Evolutionary conservation across 768 basidiomycete genomes (phyloP).

Genomic region (Termitomyces sp.): DNA sequence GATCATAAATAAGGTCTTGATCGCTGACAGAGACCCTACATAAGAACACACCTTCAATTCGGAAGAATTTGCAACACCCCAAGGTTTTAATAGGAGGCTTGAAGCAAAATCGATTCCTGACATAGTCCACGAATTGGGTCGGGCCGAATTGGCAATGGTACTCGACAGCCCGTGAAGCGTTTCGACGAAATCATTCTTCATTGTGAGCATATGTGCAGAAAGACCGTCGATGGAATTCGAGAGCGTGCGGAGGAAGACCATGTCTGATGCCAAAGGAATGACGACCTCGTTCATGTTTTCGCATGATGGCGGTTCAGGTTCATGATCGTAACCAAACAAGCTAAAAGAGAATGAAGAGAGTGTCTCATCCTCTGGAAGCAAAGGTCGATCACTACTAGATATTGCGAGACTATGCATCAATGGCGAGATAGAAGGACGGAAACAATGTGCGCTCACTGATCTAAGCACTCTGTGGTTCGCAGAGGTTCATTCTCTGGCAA

Average conservation of each 20-base stretch:
- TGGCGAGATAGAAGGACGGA: not conserved
- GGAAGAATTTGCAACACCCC: slow-evolving; percentile 17
- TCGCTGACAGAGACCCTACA: no score
- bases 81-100: slow-evolving; percentile 27
- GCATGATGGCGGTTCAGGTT: not conserved
- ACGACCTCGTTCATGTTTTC: slow-evolving; percentile 43
- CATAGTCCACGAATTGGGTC: slow-evolving; percentile 36
- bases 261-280: slow-evolving; percentile 76
- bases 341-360: not conserved
- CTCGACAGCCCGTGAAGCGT: slow-evolving; percentile 31
- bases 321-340: not conserved
- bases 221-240: slow-evolving; percentile 51
- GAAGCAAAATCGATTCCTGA: slow-evolving; percentile 41
- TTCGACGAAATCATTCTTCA: slow-evolving; percentile 46
- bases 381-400: not conserved
- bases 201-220: slow-evolving; percentile 37
- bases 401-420: not conserved
- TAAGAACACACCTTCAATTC: slow-evolving; percentile 14
- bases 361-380: not conserved
- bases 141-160: slow-evolving; percentile 33
- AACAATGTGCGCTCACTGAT: slow-evolving; percentile 3
- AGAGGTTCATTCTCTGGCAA: not conserved
- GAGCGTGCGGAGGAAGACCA: slow-evolving; percentile 75
- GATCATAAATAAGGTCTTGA: not conserved
- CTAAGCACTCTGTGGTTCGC: slow-evolving; percentile 2